phyloP scores from a whole-genome alignment of 192 early-diverging fungal species.

The Thamnidium elegans region DNA sequence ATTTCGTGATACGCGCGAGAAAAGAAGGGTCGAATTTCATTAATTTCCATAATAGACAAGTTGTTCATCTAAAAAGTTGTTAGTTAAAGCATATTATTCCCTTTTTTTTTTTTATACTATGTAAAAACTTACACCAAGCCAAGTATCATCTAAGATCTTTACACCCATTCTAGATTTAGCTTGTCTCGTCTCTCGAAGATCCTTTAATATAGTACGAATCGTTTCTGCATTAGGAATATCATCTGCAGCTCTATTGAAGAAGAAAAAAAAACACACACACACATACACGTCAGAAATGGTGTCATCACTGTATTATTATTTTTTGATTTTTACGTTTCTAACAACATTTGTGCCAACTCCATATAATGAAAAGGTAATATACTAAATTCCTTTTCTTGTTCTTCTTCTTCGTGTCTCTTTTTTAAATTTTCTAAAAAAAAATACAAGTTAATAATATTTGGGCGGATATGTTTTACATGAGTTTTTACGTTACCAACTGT shows the following conservation, averaged over 20 bases:
- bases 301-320: not conserved
- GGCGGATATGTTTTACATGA: not conserved
- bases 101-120: conserved; percentile 1
- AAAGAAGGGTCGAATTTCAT: conserved; percentile 93
- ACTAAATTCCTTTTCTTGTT: conserved; percentile 58
- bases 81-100: not conserved
- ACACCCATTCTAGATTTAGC: conserved; percentile 77
- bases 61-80: conserved; percentile 67
- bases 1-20: conserved; percentile 73
- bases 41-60: conserved; percentile 82
- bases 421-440: conserved; percentile 56
- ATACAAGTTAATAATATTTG: too few relatives aligned
- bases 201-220: conserved; percentile 74
- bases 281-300: not conserved
- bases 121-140: conserved; percentile 58
- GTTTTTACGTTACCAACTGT: conserved; percentile 50
- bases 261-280: not conserved
- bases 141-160: conserved; percentile 56
- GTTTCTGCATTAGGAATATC: conserved; percentile 75
- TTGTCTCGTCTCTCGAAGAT: conserved; percentile 79
- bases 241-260: conserved; percentile 63
- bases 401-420: conserved; percentile 65
- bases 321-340: conserved; percentile 57
- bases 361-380: conserved; percentile 76
- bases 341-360: conserved; percentile 76